phyloP scores from a whole-genome alignment of 2,329 filamentous ascomycete genomes.

The Diaporthe vexans region DNA sequence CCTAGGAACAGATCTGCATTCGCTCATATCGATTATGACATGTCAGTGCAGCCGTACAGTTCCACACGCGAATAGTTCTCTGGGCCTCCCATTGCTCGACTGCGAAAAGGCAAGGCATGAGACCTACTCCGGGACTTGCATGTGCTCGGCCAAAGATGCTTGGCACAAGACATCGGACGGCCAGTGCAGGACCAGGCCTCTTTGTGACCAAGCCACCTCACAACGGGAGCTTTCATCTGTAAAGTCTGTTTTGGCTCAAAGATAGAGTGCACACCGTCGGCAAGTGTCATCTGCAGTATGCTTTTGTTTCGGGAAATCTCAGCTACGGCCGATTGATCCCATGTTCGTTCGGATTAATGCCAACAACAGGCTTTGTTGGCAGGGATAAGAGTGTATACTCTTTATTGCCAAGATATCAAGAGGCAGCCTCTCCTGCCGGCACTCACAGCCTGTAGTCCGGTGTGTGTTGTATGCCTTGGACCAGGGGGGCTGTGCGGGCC shows the following conservation, averaged over 20 bases:
- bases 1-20: background rate
- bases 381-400: background rate
- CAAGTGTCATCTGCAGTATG: conserved; percentile 6
- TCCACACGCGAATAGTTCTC: background rate
- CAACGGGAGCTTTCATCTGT: background rate
- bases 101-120: background rate
- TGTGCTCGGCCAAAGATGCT: background rate
- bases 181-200: background rate
- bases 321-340: background rate
- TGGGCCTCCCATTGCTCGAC: background rate
- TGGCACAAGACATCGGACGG: background rate
- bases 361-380: background rate
- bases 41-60: background rate
- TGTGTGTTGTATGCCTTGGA: background rate
- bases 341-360: conserved; percentile 1
- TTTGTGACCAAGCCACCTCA: background rate
- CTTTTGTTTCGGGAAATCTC: conserved; percentile 13
- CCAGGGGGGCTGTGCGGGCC: conserved; percentile 21
- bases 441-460: background rate
- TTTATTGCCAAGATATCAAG: conserved; percentile 4
- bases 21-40: background rate
- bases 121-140: background rate
- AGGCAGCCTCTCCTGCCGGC: conserved; percentile 21
- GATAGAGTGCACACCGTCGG: background rate
- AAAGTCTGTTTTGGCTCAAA: background rate